Percentiles rank a stretch among this genome's conserved stretches.
phyloP scores from a whole-genome alignment of 73 alveolate species.

The Paramecium sonneborni region DNA sequence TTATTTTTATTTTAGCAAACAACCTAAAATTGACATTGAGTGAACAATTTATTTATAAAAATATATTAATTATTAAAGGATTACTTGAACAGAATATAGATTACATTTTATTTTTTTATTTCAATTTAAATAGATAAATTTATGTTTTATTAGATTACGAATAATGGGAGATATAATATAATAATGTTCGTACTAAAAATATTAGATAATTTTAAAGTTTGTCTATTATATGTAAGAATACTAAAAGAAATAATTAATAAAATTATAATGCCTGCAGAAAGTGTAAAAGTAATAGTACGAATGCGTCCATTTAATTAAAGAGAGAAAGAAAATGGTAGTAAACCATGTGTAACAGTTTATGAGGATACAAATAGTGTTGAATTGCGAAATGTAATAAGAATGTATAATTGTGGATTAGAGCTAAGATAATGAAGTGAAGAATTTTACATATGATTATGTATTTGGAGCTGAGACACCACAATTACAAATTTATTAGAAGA shows the following conservation, averaged over 20 bases:
- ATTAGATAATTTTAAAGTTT: too few species aligned
- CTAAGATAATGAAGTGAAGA: conserved; percentile 50
- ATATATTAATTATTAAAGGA: too few species aligned
- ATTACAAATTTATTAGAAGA: conserved; percentile 89
- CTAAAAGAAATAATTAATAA: neutral
- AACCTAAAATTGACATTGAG: too few species aligned
- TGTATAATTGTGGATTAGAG: neutral
- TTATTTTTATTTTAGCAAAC: too few species aligned
- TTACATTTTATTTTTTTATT: too few species aligned
- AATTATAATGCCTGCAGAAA: conserved; percentile 61
- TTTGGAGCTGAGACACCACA: conserved; percentile 88
- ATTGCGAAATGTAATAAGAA: neutral
- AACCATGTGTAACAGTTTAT: conserved; percentile 62
- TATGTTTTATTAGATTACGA: too few species aligned
- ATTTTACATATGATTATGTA: conserved; percentile 90
- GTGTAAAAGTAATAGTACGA: conserved; percentile 85
- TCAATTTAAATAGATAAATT: too few species aligned
- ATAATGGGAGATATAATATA: too few species aligned
- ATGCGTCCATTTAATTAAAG: conserved; percentile 78
- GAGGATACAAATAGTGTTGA: conserved; percentile 50
- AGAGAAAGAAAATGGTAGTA: conserved; percentile 66
- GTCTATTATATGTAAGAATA: too few species aligned
- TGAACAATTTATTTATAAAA: too few species aligned
- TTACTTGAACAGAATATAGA: too few species aligned
- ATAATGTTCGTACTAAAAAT: too few species aligned